Evolutionary conservation across 2,329 filamentous ascomycete species (phyloP).

Genomic region (Rhynchosporium agropyri): DNA sequence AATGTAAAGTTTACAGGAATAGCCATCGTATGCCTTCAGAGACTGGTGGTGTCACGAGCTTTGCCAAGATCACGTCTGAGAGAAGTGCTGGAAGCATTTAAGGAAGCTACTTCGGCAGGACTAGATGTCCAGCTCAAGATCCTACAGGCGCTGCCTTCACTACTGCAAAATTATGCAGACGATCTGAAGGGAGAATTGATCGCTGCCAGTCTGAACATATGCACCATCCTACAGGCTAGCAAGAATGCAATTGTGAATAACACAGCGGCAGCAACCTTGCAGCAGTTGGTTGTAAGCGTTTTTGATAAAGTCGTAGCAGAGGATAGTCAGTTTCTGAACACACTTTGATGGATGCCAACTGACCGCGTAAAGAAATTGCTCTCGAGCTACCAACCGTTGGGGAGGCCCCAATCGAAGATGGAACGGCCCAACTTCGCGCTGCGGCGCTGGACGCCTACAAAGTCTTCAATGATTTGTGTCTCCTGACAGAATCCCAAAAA

Average conservation of each 20-base stretch:
- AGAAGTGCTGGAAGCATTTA: constrained; percentile 85
- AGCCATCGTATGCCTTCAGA: constrained; percentile 85
- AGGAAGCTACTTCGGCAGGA: constrained; percentile 77
- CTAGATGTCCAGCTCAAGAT: constrained; percentile 96
- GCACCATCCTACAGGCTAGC: constrained; percentile 85
- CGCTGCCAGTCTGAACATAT: constrained; percentile 83
- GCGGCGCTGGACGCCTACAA: constrained; percentile 85
- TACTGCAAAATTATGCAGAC: constrained; percentile 86
- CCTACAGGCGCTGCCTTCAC: constrained; percentile 83
- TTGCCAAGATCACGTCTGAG: constrained; percentile 78
- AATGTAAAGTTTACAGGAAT: constrained; percentile 89
- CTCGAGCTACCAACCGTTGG: constrained; percentile 61
- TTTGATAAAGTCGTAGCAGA: constrained; percentile 89
- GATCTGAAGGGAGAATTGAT: constrained; percentile 82
- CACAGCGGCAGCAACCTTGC: constrained; percentile 92
- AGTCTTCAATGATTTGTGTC: constrained; percentile 86
- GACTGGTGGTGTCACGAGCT: constrained; percentile 80
- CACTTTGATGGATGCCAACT: background rate
- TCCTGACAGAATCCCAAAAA: constrained; percentile 81
- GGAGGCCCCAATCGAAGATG: constrained; percentile 68
- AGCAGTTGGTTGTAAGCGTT: constrained; percentile 88
- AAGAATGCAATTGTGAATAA: constrained; percentile 95
- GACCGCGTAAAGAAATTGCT: constrained; percentile 32
- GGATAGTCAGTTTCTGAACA: constrained; percentile 62
- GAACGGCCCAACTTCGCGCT: constrained; percentile 66